Evolutionary conservation across 768 basidiomycete species (phyloP).

Genomic region (Tylopilus plumbeoviolaceoides): DNA sequence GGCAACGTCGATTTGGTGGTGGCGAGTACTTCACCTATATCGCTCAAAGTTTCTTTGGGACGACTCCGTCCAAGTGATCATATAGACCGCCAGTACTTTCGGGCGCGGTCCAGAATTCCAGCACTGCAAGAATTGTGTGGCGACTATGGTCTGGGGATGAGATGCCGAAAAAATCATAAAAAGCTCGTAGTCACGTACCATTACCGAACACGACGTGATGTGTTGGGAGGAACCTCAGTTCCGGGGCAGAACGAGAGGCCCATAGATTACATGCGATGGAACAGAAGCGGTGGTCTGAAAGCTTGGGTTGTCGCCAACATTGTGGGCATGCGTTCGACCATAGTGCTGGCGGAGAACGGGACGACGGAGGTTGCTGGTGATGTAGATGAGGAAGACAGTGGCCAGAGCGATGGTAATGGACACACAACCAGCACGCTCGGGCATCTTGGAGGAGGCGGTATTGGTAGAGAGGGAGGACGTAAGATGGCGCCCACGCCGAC

Average conservation of each 20-base stretch:
- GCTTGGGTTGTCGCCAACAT: constrained; percentile 11
- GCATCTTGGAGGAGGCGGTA: neutral
- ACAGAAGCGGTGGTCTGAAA: constrained; percentile 18
- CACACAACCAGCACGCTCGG: neutral
- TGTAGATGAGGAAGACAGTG: neutral
- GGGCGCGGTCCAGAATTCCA: constrained; percentile 12
- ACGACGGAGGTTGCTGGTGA: neutral
- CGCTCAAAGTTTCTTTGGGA: constrained; percentile 8
- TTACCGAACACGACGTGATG: constrained; percentile 6
- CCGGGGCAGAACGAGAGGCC: constrained; percentile 15
- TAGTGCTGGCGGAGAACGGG: neutral
- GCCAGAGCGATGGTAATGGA: too few species aligned
- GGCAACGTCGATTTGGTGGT: neutral
- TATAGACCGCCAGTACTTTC: constrained; percentile 13
- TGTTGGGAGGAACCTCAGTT: constrained; percentile 9
- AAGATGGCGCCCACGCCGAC: neutral
- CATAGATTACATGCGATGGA: constrained; percentile 9
- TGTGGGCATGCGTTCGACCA: constrained; percentile 15
- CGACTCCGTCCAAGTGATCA: constrained; percentile 21
- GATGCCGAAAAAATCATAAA: neutral
- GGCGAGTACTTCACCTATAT: constrained; percentile 11
- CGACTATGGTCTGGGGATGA: constrained; percentile 7
- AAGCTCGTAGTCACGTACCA: constrained; percentile 1
- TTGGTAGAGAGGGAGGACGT: neutral
- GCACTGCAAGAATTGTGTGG: constrained; percentile 1